Evolutionary conservation across 192 early-diverging fungal genomes (phyloP), one percentile per base, ranked within the genome.

Genomic region (Entophlyctis helioformis): DNA sequence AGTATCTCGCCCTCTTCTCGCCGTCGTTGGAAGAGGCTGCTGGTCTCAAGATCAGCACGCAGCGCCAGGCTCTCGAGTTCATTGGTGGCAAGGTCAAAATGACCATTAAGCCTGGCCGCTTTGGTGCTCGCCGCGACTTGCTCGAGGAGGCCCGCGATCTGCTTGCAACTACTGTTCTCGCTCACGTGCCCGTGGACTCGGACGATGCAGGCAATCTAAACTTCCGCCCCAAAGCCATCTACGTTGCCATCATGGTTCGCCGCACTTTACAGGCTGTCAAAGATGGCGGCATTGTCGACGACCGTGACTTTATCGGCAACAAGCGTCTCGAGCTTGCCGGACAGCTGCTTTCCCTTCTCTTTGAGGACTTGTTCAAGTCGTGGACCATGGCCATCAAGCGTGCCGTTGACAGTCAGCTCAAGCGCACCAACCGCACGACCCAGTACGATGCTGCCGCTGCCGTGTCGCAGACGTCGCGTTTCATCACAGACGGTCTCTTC

Each of bases 281-380:
- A 39, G 78, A 87, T 42, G 75, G 78, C 21, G 80, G 79, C 25
- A 75, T 86, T 51, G 81, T 88, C 0, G 94, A 98, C 62, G 91
- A 98, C 69, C 83, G 90, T 51, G 94, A 98, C 74, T 98, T 91
- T 57, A 76, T 98, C 27, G 94, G 94, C 51, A 98, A 98, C 76
- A 98, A 98, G 64, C 78, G 94, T 58, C 60, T 98, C 33, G 94
- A 98, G 67, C 72, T 98, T 42, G 94, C 94, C 26, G 94, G 94
- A 22, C 88, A 93, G 48, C 63, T 98, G 40, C 67, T 98, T 1
- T 85, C 87, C 5, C 78, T 98, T 16, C 63, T 98, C 28, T 98
- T 98, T 51, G 94, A 98, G 60, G 94, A 98, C 78, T 66, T 91
- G 52, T 98, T 98, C 73, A 98, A 98, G 58, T 78, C 81, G 9